A percentile compares a stretch with the other conserved stretches of the same genome.
Evolutionary conservation across 2,329 filamentous ascomycete species (phyloP).

Genomic region (Canariomyces notabilis): DNA sequence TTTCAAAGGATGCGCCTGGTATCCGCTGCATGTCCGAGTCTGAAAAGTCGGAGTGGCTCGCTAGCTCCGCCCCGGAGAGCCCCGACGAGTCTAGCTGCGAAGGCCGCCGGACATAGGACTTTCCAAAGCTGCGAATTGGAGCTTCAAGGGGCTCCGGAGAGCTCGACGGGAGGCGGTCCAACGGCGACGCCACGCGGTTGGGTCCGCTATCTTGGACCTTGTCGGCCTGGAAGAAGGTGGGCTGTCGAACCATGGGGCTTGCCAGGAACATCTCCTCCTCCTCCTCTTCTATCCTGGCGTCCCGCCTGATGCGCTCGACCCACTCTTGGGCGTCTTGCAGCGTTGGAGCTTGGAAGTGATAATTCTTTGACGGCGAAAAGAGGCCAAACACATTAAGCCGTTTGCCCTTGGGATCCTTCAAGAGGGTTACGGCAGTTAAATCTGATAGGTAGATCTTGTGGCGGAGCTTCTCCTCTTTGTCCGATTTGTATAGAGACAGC

Average conservation of each 20-base stretch:
- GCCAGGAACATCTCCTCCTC: conserved; percentile 77
- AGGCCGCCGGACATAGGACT: conserved; percentile 42
- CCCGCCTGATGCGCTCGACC: conserved; percentile 73
- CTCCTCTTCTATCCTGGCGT: conserved; percentile 81
- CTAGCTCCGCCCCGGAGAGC: conserved; percentile 59
- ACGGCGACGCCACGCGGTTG: conserved; percentile 25
- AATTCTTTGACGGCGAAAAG: conserved; percentile 87
- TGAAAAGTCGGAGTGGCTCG: conserved; percentile 83
- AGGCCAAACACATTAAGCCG: conserved; percentile 85
- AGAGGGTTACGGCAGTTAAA: conserved; percentile 80
- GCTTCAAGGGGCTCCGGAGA: conserved; percentile 55
- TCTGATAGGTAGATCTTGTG: conserved; percentile 86
- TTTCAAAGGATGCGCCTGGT: conserved; percentile 50
- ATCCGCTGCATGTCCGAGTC: conserved; percentile 54
- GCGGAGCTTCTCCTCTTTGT: conserved; percentile 82
- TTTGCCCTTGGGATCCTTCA: conserved; percentile 85
- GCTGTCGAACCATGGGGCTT: conserved; percentile 54
- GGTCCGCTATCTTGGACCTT: conserved; percentile 11
- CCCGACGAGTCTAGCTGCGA: conserved; percentile 65
- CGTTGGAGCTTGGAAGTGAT: conserved; percentile 74
- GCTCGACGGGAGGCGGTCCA: conserved; percentile 48
- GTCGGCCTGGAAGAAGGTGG: conserved; percentile 35
- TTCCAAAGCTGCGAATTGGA: conserved; percentile 28
- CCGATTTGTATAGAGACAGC: conserved; percentile 88
- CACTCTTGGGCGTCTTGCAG: conserved; percentile 76